phyloP scores from a whole-genome alignment of 2,329 filamentous ascomycete genomes.

The Myriosclerotinia duriaeana region DNA sequence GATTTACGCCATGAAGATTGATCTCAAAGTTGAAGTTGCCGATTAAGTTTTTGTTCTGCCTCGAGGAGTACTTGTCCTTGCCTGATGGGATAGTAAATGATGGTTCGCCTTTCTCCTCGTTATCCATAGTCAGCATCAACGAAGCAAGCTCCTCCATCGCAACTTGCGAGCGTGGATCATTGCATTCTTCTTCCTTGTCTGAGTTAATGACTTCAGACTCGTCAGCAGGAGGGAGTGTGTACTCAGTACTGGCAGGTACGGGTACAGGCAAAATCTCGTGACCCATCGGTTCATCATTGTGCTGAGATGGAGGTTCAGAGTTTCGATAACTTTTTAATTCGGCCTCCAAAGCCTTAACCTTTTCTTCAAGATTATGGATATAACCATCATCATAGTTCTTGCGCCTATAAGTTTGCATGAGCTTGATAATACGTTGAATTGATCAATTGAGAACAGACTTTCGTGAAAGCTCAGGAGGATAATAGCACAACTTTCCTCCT shows the following conservation, averaged over 20 bases:
- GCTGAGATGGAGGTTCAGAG: neutral
- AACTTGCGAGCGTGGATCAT: neutral
- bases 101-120: slow-evolving; percentile 9
- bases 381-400: neutral
- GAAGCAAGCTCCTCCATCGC: slow-evolving; percentile 14
- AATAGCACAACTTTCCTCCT: slow-evolving; percentile 6
- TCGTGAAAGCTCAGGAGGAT: slow-evolving; percentile 12
- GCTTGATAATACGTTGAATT: neutral
- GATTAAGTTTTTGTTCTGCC: neutral
- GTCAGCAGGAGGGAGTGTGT: neutral
- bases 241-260: neutral
- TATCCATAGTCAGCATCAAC: slow-evolving; percentile 9
- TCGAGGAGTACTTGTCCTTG: slow-evolving; percentile 8
- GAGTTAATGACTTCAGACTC: neutral
- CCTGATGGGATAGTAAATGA: slow-evolving; percentile 3
- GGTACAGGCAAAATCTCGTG: neutral
- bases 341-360: neutral
- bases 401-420: neutral
- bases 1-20: neutral
- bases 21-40: neutral
- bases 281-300: neutral
- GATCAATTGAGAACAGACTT: neutral
- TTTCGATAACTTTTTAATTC: neutral
- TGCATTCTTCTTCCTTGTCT: neutral
- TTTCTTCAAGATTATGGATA: slow-evolving; percentile 9